These are phyloP conservation scores for Akebia trifoliata DNA, from an alignment of 164 flowering plant genomes.

Conservation along the genomic window DNA sequence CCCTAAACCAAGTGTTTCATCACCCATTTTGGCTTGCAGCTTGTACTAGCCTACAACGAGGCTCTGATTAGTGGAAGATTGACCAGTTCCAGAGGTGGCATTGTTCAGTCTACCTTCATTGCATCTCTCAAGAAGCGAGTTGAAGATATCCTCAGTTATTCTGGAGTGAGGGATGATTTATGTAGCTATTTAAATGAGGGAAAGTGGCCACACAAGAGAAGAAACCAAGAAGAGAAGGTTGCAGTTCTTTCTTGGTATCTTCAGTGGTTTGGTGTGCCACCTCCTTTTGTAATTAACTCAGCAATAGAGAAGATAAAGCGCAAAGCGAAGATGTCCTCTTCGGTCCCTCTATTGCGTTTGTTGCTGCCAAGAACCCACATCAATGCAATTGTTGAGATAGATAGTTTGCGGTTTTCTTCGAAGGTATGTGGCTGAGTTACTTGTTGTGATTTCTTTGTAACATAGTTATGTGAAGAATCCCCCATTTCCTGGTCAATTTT, in stretches of 20 bases:
- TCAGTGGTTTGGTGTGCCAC: constrained; percentile 74
- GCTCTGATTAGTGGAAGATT: constrained; percentile 64
- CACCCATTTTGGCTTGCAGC: constrained; percentile 35
- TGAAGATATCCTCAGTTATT: constrained; percentile 51
- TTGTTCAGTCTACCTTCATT: constrained; percentile 66
- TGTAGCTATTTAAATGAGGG: constrained; percentile 43
- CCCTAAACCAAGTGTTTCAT: not conserved
- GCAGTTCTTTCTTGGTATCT: constrained; percentile 68
- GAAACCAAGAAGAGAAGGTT: constrained; percentile 11
- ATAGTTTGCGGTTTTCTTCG: constrained; percentile 23
- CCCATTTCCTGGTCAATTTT: too few species aligned
- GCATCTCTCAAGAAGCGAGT: constrained; percentile 67
- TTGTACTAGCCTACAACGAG: constrained; percentile 73
- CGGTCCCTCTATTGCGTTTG: constrained; percentile 61
- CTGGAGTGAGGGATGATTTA: constrained; percentile 32
- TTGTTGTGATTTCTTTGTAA: too few species aligned
- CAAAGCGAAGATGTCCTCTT: constrained; percentile 30
- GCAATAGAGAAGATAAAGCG: constrained; percentile 46
- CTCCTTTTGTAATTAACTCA: constrained; percentile 37
- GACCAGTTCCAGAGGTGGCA: constrained; percentile 45
- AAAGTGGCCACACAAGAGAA: constrained; percentile 50
- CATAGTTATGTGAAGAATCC: too few species aligned
- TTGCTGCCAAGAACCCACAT: constrained; percentile 62
- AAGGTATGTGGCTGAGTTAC: not conserved
- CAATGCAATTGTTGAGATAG: constrained; percentile 46